Conservation (phyloP, 1,284 basidiomycete genomes). For the Sanghuangporus sanghuang region DNA sequence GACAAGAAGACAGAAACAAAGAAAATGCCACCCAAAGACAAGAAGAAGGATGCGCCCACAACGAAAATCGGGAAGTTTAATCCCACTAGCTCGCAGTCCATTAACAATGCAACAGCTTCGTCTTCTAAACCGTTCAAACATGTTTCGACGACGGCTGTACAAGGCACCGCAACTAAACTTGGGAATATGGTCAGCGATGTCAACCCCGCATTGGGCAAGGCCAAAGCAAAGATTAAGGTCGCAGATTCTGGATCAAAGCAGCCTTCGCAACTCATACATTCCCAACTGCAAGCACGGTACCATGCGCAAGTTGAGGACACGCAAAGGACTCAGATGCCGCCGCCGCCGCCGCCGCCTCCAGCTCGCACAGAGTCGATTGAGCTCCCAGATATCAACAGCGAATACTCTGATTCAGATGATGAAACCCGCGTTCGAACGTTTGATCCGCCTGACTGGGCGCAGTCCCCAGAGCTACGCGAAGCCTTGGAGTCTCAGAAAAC, state of each 20-base stretch:
- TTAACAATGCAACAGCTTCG: constrained; percentile 26
- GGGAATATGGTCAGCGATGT: constrained; percentile 26
- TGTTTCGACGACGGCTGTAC: constrained; percentile 15
- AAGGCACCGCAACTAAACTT: constrained; percentile 23
- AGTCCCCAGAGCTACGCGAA: constrained; percentile 77
- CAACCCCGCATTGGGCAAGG: constrained; percentile 23
- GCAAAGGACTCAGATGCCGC: constrained; percentile 43
- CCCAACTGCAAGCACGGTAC: constrained; percentile 49
- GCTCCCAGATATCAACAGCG: constrained; percentile 89
- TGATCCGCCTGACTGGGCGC: constrained; percentile 82
- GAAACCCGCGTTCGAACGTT: constrained; percentile 69
- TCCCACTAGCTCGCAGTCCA: constrained; percentile 23
- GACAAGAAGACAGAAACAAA: constrained; percentile 56
- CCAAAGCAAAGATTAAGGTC: constrained; percentile 45
- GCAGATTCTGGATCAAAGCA: constrained; percentile 44
- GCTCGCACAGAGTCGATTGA: constrained; percentile 79
- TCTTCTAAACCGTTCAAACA: constrained; percentile 26
- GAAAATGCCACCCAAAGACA: constrained; percentile 47
- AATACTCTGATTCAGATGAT: constrained; percentile 94
- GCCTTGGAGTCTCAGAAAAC: constrained; percentile 77
- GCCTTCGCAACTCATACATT: constrained; percentile 59
- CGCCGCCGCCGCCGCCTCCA: constrained; percentile 28
- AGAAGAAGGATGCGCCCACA: constrained; percentile 36
- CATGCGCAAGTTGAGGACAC: constrained; percentile 30
- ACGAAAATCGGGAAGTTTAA: constrained; percentile 32